Conservation (phyloP, 805 yeast genomes). For the Lipomyces spencermartinsiae region DNA sequence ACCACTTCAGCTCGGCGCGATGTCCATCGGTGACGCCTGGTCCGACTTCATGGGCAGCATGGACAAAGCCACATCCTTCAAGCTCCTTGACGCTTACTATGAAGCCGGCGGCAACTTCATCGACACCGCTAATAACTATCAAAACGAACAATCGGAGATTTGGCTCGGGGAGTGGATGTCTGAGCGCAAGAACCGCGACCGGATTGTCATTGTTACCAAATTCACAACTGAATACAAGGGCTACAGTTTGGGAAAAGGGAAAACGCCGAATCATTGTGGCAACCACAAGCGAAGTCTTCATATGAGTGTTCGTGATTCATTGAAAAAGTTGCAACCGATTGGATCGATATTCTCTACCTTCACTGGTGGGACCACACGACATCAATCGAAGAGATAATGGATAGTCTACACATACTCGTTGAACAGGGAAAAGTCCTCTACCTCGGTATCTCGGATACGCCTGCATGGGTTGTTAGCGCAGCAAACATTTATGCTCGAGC, state of each 20-base stretch:
- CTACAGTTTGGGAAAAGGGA: conserved; percentile 2
- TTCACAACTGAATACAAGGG: conserved; percentile 46
- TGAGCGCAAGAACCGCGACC: conserved; percentile 36
- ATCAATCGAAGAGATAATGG: conserved; percentile 40
- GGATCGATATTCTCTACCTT: conserved; percentile 28
- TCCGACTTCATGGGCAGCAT: not conserved
- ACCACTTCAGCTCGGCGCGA: conserved; percentile 41
- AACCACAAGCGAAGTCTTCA: not conserved
- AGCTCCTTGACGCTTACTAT: conserved; percentile 37
- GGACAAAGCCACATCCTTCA: conserved; percentile 34
- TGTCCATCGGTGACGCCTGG: conserved; percentile 43
- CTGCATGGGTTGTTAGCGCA: conserved; percentile 40
- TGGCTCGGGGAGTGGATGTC: conserved; percentile 36
- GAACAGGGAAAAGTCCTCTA: conserved; percentile 39
- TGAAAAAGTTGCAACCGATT: conserved; percentile 37
- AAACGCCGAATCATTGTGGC: not conserved
- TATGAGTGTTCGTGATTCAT: conserved; percentile 11
- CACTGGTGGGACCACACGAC: conserved; percentile 39
- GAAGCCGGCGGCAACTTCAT: conserved; percentile 41
- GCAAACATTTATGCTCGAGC: conserved; percentile 33
- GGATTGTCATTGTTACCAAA: conserved; percentile 41
- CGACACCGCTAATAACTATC: conserved; percentile 41
- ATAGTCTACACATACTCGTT: conserved; percentile 27
- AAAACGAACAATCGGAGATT: conserved; percentile 38
- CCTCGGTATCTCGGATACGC: conserved; percentile 41